Percentiles rank a stretch among this genome's conserved stretches.
These are phyloP conservation scores for Suhomyces sp. DNA, from an alignment of 805 yeast species.

Conservation along the genomic window DNA sequence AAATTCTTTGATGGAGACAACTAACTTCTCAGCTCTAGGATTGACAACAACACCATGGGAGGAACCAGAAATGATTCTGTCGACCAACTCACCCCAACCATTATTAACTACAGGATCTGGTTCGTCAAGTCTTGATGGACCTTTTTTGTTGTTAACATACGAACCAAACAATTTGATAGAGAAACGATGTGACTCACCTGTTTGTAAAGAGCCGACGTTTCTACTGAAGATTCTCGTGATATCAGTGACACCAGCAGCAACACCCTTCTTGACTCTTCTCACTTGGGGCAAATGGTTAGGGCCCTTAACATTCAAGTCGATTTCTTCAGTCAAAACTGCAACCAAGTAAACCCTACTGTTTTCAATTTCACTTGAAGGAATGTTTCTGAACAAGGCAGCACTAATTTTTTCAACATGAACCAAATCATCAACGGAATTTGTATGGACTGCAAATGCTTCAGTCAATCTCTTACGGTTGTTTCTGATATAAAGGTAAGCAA, in stretches of 20 bases:
- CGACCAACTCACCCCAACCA: slow-evolving; percentile 90
- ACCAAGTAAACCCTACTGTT: slow-evolving; percentile 70
- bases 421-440: slow-evolving; percentile 56
- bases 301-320: slow-evolving; percentile 40
- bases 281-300: slow-evolving; percentile 28
- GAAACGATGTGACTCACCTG: slow-evolving; percentile 70
- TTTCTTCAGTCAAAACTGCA: slow-evolving; percentile 70
- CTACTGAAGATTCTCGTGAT: slow-evolving; percentile 74
- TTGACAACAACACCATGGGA: slow-evolving; percentile 75
- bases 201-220: slow-evolving; percentile 55
- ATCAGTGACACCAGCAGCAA: slow-evolving; percentile 87
- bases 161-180: slow-evolving; percentile 72
- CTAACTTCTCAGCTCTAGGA: slow-evolving; percentile 72
- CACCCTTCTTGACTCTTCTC: slow-evolving; percentile 63
- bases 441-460: slow-evolving; percentile 74
- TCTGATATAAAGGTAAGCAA: slow-evolving; percentile 70
- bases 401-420: slow-evolving; percentile 63
- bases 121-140: slow-evolving; percentile 19
- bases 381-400: slow-evolving; percentile 75
- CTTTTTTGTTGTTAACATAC: slow-evolving; percentile 46
- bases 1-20: slow-evolving; percentile 72
- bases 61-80: slow-evolving; percentile 74
- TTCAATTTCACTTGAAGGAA: slow-evolving; percentile 66
- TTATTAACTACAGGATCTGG: slow-evolving; percentile 37
- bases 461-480: slow-evolving; percentile 64